Evolutionary conservation across 305 asterid species (phyloP), one percentile per base, ranked within the genome.

Genomic region (Euphrasia arctica): DNA sequence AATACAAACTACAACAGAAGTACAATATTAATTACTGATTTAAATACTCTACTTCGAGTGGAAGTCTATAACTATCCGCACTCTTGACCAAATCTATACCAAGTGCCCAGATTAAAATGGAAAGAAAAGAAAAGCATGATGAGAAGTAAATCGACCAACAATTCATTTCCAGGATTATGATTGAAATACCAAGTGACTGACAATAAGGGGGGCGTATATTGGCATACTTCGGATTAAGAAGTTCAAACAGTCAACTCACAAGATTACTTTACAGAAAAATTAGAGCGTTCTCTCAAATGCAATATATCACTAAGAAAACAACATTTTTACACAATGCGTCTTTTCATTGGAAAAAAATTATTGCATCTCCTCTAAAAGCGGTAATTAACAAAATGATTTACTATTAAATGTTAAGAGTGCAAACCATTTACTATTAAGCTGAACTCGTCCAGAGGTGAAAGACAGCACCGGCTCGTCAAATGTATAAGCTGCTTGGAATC

Each of bases 391-490:
- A 39, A 32, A 14, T 5, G 56, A 39, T 42, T 43, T 69, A 32
- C 67, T 22, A 50, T 52, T 47, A 60, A 54, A 69, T 5, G 65
- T 70, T 65, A 70, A 50, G 72, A 72, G 54, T 56, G 49, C 74
- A 52, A 80, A 92, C 98, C 98, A 92, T 85, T 77, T 87, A 83
- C 83, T 92, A 64, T 87, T 85, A 70, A 87, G 80, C 74, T 87
- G 93, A 68, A 79, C 85, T 72, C 62, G 70, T 54, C 87, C 96
- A 42, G 87, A 73, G 75, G 77, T 77, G 73, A 79, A 82, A 64
- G 96, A 78, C 61, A 90, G 74, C 42, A 88, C 90, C 29, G 84
- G 86, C 79, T 85, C 98, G 29, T 91, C 95, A 71, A 79, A 63
- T 60, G 72, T 56, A 77, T 87, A 72, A 77, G 91, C 96, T 27